Base-by-base conservation (phyloP, 768 basidiomycete genomes). In the Asterophora lycoperdoides region DNA sequence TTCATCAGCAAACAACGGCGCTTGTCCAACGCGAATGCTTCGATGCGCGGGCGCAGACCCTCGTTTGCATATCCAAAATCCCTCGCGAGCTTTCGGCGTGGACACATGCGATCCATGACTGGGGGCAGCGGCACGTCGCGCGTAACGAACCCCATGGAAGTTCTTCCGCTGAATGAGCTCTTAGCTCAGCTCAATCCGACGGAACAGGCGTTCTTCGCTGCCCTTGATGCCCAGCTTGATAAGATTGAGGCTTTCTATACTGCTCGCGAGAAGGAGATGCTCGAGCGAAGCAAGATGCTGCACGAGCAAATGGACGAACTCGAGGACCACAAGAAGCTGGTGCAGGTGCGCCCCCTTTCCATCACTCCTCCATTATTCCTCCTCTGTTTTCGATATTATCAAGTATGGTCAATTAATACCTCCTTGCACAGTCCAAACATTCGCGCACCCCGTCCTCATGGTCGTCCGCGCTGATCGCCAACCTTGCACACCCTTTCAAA, bases 201-300 rank as follows among this genome's bases (percentile, higher is more conserved):
- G 18, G 86, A 94, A 59, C 60, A 67, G 26, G 72, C 72, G 5
- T 98, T 96, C 69, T 89, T 98, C 51, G 74, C 79, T 2, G 72
- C 81, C 18, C 73, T 97, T 6, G 89, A 96, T 56, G 61, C 61
- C 0, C 85, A 99, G 62, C 71, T 97, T 2, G 81, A 85, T 17
- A 96, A 95, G 64, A 81, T 97, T 10, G 89, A 89, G 51, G 67
- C 70, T 1, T 99, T 99, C 65, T 98, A 90, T 62, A 59, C 77
- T 5, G 80, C 79, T 19, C 76, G 83, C 23, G 93, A 83, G 67
- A 74, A 73, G 39, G 82, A 77, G 67, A 84, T 79, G 80, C 67
- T 67, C 4, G 63, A 61, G 2, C 75, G 73, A 19, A 71, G 73
- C 13, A 60, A 68, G 23, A 40, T 67, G 20, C 66, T 98, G 5